Base-by-base conservation (phyloP, 108 stramenopile genomes). In the Fistulifera pelliculosa region DNA sequence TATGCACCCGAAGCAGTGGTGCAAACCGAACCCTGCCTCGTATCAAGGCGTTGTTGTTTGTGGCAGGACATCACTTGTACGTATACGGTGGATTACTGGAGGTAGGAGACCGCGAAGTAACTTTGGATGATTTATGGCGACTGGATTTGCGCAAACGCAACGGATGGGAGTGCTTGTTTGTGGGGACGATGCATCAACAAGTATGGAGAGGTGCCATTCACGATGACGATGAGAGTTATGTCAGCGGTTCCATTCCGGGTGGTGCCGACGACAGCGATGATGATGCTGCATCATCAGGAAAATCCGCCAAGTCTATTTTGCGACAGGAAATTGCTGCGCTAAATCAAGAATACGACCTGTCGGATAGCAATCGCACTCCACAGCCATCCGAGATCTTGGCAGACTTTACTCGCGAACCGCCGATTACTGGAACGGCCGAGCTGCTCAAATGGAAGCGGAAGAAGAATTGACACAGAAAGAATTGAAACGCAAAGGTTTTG, bases 81-180 rank as follows among this genome's bases (percentile, higher is more conserved):
- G 60, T 92, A 38, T 75, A 70, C 49, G 85, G 84, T 47, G 93
- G 93, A 7, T 68, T 94, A 42, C 57, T 94, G n/a, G 93, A 94
- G 60, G 82, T 94, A 19, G 93, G 93, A 24, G 88, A 94, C 62
- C 62, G 93, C 41, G 93, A 94, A 60, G 79, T 94, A 26, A 94
- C 93, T 23, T 61, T 94, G 39, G 93, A 94, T 65, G 93, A 94
- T 56, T 71, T 82, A 25, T 94, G 93, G 93, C 60, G 76, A 15
- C 58, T 94, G 26, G 93, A 94, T 59, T 49, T 94, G 50, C 73
- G 75, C 19, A 90, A 90, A 56, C 71, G 87, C 49, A 81, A 88
- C 16, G 57, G 73, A 43, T 94, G 93, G 93, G 73, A 78, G 23
- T 94, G 93, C 40, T 58, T 90, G 24, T 90, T 76, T 69, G 70